Conservation (phyloP, 2,329 filamentous ascomycete species). For the Cercospora nicotianae region DNA sequence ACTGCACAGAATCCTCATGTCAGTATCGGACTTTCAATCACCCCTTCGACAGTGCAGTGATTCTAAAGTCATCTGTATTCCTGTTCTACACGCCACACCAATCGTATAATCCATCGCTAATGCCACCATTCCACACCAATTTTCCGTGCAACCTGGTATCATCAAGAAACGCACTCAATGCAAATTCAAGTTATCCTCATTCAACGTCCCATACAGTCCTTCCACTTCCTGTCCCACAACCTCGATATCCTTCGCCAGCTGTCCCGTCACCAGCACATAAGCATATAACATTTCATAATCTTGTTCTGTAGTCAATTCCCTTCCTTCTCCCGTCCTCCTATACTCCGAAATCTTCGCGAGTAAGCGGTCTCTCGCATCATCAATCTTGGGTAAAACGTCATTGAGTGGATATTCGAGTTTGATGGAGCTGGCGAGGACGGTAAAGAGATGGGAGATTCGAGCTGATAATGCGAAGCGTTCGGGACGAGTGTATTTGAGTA, state of each 20-base stretch:
- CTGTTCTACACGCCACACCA: background rate
- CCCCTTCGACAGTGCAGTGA: background rate
- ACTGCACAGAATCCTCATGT: background rate
- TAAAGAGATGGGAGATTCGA: conserved; percentile 83
- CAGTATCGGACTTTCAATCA: too few species aligned
- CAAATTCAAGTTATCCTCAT: conserved; percentile 62
- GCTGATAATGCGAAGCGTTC: conserved; percentile 81
- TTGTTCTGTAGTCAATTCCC: conserved; percentile 60
- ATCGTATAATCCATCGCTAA: background rate
- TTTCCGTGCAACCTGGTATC: background rate
- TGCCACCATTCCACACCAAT: background rate
- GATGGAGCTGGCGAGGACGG: conserved; percentile 85
- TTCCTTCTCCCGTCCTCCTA: conserved; percentile 63
- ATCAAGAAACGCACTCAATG: conserved; percentile 36
- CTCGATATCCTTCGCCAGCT: conserved; percentile 37
- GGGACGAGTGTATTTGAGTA: conserved; percentile 74
- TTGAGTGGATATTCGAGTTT: conserved; percentile 93
- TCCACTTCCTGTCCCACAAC: conserved; percentile 43
- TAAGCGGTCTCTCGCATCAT: conserved; percentile 75
- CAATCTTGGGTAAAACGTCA: conserved; percentile 81
- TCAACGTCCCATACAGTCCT: conserved; percentile 60
- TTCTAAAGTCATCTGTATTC: background rate
- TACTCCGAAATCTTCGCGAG: conserved; percentile 87
- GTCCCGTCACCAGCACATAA: conserved; percentile 68
- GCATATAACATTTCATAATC: conserved; percentile 94